Percentiles rank a stretch among this genome's conserved stretches.
These are phyloP conservation scores for Furculomyces boomerangus DNA, from an alignment of 371 early-diverging fungal genomes.

Conservation along the genomic window DNA sequence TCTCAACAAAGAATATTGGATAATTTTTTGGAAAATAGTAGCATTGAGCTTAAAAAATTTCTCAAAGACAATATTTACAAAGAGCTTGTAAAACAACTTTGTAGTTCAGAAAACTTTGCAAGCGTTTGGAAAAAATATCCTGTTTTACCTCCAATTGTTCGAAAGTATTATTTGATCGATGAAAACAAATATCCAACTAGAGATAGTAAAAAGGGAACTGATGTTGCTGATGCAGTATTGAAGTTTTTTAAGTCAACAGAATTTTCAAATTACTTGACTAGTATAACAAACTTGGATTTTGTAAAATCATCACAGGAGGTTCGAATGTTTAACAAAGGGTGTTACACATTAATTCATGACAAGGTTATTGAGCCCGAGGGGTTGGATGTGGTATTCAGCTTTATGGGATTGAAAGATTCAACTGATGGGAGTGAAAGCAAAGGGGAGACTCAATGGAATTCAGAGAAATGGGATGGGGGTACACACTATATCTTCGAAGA, in stretches of 20 bases:
- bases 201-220: neutral
- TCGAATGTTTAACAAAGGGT: slow-evolving; percentile 28
- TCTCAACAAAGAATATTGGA: slow-evolving; percentile 19
- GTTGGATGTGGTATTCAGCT: slow-evolving; percentile 30
- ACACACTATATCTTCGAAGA: slow-evolving; percentile 35
- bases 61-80: slow-evolving; percentile 23
- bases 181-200: neutral
- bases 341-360: slow-evolving; percentile 40
- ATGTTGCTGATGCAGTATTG: neutral
- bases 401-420: slow-evolving; percentile 4
- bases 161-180: neutral
- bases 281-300: slow-evolving; percentile 17
- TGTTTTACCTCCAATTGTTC: neutral
- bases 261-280: slow-evolving; percentile 21
- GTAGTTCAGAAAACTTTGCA: neutral
- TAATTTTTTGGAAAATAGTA: slow-evolving; percentile 27
- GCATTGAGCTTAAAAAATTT: slow-evolving; percentile 30
- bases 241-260: slow-evolving; percentile 21
- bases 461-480: slow-evolving; percentile 28
- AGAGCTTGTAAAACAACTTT: slow-evolving; percentile 7
- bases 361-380: slow-evolving; percentile 30
- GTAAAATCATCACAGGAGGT: slow-evolving; percentile 16
- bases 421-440: neutral
- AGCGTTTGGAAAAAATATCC: neutral
- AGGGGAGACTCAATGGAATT: slow-evolving; percentile 17